Evolutionary conservation across 2,329 filamentous ascomycete genomes (phyloP).

Genomic region (Cephalotrichum gorgonifer): DNA sequence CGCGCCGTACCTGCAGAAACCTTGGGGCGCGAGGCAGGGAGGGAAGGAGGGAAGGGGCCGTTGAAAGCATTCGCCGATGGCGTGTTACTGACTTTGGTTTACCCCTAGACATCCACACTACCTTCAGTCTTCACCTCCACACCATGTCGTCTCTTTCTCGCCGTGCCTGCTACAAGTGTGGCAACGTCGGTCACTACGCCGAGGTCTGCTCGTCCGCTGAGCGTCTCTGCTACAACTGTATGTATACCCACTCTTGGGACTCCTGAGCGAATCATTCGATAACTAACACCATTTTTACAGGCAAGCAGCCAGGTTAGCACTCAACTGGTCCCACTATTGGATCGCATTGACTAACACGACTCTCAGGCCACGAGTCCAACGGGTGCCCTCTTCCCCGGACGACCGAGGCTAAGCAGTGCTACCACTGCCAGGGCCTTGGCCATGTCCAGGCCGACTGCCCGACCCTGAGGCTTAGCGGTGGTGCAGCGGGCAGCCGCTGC

Average conservation of each 20-base stretch:
- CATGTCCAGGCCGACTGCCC: conserved; percentile 99
- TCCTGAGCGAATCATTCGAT: background rate
- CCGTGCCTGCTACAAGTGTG: conserved; percentile 75
- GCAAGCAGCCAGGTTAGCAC: conserved; percentile 65
- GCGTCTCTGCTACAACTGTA: conserved; percentile 99
- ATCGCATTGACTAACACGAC: background rate
- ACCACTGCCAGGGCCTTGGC: conserved; percentile 96
- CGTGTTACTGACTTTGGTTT: background rate
- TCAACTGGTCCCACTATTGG: conserved; percentile 8
- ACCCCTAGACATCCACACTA: background rate
- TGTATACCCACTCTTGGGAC: conserved; percentile 21
- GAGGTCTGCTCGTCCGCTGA: conserved; percentile 97
- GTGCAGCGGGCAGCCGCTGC: conserved; percentile 75
- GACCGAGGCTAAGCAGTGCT: conserved; percentile 99
- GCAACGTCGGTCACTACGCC: conserved; percentile 69
- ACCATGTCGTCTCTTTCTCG: conserved; percentile 72
- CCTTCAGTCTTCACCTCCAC: conserved; percentile 7
- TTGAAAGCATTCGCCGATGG: background rate
- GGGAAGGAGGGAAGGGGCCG: background rate
- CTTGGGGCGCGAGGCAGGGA: background rate
- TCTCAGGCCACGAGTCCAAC: conserved; percentile 77
- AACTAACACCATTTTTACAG: conserved; percentile 26
- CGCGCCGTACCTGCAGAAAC: too few relatives aligned
- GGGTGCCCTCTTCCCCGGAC: conserved; percentile 93
- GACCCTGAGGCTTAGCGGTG: conserved; percentile 82